Conservation (phyloP, 2,329 filamentous ascomycete genomes). For the Alternaria dauci region DNA sequence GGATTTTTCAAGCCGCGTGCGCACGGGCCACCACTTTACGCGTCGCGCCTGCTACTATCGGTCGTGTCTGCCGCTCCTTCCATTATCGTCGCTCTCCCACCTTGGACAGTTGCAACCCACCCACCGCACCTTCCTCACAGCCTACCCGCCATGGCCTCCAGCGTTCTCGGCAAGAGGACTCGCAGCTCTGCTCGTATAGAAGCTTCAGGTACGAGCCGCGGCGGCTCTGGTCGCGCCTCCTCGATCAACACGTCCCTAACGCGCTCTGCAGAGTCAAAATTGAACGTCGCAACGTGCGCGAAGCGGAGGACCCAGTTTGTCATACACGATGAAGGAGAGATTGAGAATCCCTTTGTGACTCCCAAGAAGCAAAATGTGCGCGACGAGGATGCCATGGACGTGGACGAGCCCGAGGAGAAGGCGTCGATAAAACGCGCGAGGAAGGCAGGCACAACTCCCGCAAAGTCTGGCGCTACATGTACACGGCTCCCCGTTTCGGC, state of each 20-base stretch:
- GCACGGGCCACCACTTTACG: slow-evolving; percentile 12
- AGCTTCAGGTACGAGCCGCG: slow-evolving; percentile 37
- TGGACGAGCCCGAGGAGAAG: slow-evolving; percentile 53
- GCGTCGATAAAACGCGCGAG: slow-evolving; percentile 48
- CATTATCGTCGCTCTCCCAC: slow-evolving; percentile 21
- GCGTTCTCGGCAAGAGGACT: slow-evolving; percentile 52
- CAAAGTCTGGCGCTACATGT: slow-evolving; percentile 58
- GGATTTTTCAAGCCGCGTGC: background rate
- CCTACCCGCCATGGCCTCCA: slow-evolving; percentile 40
- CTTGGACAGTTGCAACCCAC: slow-evolving; percentile 30
- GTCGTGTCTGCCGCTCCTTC: slow-evolving; percentile 21
- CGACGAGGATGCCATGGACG: slow-evolving; percentile 55
- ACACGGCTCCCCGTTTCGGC: slow-evolving; percentile 55
- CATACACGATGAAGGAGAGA: slow-evolving; percentile 69
- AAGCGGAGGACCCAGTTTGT: slow-evolving; percentile 57
- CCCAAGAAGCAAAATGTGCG: slow-evolving; percentile 44
- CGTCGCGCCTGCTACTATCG: slow-evolving; percentile 13
- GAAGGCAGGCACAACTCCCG: slow-evolving; percentile 50
- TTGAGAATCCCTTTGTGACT: slow-evolving; percentile 66
- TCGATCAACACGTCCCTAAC: slow-evolving; percentile 35
- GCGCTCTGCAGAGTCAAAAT: slow-evolving; percentile 34
- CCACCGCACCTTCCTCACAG: slow-evolving; percentile 30
- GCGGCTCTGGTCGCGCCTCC: slow-evolving; percentile 14
- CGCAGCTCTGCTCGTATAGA: slow-evolving; percentile 41
- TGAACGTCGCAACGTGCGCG: slow-evolving; percentile 46